These are phyloP conservation scores for Arbutus unedo DNA, from an alignment of 148 eudicot genomes.

Conservation along the genomic window DNA sequence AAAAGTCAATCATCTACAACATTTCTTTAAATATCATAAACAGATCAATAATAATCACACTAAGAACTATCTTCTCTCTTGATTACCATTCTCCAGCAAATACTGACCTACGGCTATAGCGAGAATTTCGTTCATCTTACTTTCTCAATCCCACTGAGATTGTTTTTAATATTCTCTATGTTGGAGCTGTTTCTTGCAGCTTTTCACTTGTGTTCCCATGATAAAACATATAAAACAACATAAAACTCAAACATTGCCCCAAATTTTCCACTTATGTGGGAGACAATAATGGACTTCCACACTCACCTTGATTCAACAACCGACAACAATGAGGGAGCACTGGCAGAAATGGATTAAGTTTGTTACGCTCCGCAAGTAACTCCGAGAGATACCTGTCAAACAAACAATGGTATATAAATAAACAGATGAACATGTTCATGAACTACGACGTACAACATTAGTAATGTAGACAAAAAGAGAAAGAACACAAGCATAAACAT, in stretches of 20 bases:
- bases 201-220: background rate
- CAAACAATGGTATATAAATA: background rate
- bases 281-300: conserved; percentile 7
- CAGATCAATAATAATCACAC: background rate
- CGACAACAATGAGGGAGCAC: conserved; percentile 74
- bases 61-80: background rate
- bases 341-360: conserved; percentile 74
- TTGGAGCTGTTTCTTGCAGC: background rate
- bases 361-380: conserved; percentile 77
- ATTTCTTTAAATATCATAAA: background rate
- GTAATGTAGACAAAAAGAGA: background rate
- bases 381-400: conserved; percentile 77
- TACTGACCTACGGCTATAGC: background rate
- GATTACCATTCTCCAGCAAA: background rate
- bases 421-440: background rate
- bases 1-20: background rate
- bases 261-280: background rate
- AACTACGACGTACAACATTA: background rate
- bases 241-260: background rate
- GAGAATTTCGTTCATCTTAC: background rate
- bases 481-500: background rate
- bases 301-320: conserved; percentile 88
- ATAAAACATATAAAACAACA: background rate
- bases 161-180: background rate
- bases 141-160: background rate